Conservation (phyloP, 2,329 filamentous ascomycete species). For the Claviceps maximensis region DNA sequence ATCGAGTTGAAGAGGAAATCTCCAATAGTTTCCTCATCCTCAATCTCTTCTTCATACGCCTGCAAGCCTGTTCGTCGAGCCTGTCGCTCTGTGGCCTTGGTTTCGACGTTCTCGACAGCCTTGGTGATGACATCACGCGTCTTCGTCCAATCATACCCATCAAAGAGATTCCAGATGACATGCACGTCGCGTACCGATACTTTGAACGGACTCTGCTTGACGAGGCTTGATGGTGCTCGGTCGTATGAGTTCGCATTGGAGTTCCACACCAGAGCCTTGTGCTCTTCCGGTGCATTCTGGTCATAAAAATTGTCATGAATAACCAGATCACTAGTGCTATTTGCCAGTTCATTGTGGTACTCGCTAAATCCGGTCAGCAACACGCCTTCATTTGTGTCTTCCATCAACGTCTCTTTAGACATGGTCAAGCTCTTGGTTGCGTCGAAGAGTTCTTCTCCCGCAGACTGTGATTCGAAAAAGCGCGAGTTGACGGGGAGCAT, state of each 20-base stretch:
- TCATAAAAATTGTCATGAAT: constrained; percentile 72
- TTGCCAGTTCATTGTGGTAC: constrained; percentile 23
- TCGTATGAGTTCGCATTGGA: constrained; percentile 65
- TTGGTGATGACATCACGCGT: constrained; percentile 79
- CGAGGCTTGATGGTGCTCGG: constrained; percentile 44
- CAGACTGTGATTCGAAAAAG: constrained; percentile 31
- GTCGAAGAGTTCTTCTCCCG: constrained; percentile 36
- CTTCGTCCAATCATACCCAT: constrained; percentile 90
- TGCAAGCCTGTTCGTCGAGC: constrained; percentile 42
- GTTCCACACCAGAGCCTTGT: constrained; percentile 65
- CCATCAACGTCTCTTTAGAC: constrained; percentile 18
- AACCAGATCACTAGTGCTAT: constrained; percentile 48
- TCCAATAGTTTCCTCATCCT: constrained; percentile 76
- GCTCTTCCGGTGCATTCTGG: constrained; percentile 43
- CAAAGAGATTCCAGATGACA: constrained; percentile 93
- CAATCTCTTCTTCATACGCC: constrained; percentile 54
- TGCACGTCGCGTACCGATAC: constrained; percentile 76
- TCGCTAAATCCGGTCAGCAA: constrained; percentile 21
- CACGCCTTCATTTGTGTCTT: constrained; percentile 24
- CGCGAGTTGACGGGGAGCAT: constrained; percentile 28
- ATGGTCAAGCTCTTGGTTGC: constrained; percentile 23
- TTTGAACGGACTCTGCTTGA: constrained; percentile 57
- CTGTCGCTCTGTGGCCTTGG: constrained; percentile 63
- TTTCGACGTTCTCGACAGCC: constrained; percentile 78
- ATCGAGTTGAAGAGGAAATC: constrained; percentile 98